These are phyloP conservation scores for Melampsora larici-populina DNA, from an alignment of 1,284 basidiomycete genomes.

Conservation along the genomic window DNA sequence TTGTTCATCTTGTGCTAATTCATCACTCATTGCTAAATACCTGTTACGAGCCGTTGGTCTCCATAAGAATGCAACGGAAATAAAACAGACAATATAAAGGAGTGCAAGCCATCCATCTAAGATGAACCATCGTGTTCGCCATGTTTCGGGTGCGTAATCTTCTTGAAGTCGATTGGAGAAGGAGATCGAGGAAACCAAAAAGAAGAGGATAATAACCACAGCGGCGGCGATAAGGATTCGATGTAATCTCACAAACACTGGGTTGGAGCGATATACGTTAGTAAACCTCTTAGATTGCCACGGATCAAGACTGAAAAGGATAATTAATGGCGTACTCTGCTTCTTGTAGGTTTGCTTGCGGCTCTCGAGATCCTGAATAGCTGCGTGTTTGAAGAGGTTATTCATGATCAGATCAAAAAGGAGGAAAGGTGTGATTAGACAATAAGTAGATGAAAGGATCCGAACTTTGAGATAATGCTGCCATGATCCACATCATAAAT, in stretches of 20 bases:
- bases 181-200: conserved; percentile 83
- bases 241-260: conserved; percentile 64
- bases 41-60: conserved; percentile 86
- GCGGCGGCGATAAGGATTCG: conserved; percentile 82
- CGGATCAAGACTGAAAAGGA: neutral
- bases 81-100: conserved; percentile 77
- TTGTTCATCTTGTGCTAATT: conserved; percentile 79
- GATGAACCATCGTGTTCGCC: conserved; percentile 90
- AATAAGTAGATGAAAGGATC: neutral
- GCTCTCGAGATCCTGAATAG: conserved; percentile 34
- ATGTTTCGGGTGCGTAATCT: conserved; percentile 90
- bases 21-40: conserved; percentile 81
- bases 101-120: conserved; percentile 91
- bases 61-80: conserved; percentile 84
- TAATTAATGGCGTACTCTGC: conserved; percentile 11
- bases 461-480: conserved; percentile 37
- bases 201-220: conserved; percentile 79
- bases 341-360: conserved; percentile 43
- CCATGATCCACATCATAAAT: conserved; percentile 86
- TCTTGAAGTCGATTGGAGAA: conserved; percentile 86
- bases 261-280: conserved; percentile 59
- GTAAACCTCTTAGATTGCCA: conserved; percentile 3
- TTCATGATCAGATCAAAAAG: neutral
- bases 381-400: neutral
- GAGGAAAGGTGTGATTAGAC: neutral